phyloP scores from a whole-genome alignment of 345 rosid genomes.

The Eucalyptus microcorys region DNA sequence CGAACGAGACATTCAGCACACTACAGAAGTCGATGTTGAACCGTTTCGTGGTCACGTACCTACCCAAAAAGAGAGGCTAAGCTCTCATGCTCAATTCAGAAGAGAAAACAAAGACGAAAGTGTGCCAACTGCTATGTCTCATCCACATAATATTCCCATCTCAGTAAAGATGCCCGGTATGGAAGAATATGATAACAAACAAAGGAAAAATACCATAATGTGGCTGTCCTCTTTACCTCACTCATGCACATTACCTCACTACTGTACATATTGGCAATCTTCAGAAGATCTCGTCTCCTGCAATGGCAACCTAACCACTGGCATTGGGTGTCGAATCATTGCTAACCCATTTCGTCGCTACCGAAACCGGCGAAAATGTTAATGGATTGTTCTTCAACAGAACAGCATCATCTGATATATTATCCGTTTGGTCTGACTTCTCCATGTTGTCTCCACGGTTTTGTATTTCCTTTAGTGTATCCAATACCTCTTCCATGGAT shows the following conservation, averaged over 20 bases:
- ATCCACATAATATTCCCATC: background rate
- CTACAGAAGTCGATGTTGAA: background rate
- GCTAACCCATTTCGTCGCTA: conserved; percentile 40
- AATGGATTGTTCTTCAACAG: conserved; percentile 23
- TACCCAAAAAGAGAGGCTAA: background rate
- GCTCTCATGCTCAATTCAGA: background rate
- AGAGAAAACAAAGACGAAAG: background rate
- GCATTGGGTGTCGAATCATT: conserved; percentile 4
- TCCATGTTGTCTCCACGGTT: conserved; percentile 2
- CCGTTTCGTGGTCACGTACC: background rate
- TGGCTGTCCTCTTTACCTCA: background rate
- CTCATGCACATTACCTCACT: background rate
- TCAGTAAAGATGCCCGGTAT: background rate
- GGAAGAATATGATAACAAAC: background rate
- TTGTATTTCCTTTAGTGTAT: conserved; percentile 28
- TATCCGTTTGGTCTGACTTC: conserved; percentile 4
- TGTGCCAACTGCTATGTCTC: background rate
- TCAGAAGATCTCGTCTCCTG: background rate
- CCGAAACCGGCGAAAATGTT: conserved; percentile 38
- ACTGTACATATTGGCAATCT: background rate
- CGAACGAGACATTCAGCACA: background rate
- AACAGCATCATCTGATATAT: conserved; percentile 15
- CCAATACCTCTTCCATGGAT: conserved; percentile 37
- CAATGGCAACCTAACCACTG: background rate
- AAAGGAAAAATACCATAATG: background rate